These are phyloP conservation scores for Sporormia fimetaria DNA, from an alignment of 495 filamentous ascomycete species.

Conservation along the genomic window DNA sequence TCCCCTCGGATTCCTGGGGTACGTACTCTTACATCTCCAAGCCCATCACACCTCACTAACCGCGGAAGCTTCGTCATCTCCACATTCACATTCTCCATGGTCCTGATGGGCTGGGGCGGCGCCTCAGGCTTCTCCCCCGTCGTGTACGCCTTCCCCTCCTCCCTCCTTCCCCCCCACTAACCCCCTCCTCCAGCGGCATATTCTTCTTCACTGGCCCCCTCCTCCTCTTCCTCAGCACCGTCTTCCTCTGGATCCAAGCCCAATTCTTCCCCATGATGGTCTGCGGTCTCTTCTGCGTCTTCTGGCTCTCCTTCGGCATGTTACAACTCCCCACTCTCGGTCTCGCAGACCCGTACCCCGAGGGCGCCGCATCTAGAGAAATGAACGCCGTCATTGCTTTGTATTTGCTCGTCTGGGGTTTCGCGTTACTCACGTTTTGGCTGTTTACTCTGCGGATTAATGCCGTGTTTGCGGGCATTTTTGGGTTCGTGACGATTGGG, in stretches of 20 bases:
- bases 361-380: slow-evolving; percentile 35
- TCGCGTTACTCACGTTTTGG: slow-evolving; percentile 45
- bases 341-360: slow-evolving; percentile 38
- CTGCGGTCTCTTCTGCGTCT: slow-evolving; percentile 45
- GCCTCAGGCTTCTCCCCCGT: slow-evolving; percentile 39
- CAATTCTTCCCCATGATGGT: slow-evolving; percentile 49
- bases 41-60: neutral
- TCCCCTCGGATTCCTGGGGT: slow-evolving; percentile 41
- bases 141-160: slow-evolving; percentile 22
- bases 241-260: slow-evolving; percentile 43
- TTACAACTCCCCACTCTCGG: slow-evolving; percentile 42
- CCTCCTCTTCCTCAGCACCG: slow-evolving; percentile 38
- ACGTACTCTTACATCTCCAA: neutral
- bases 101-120: slow-evolving; percentile 47
- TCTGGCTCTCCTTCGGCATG: slow-evolving; percentile 45
- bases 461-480: slow-evolving; percentile 42
- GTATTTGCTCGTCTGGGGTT: slow-evolving; percentile 46
- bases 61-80: slow-evolving; percentile 37
- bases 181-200: slow-evolving; percentile 35
- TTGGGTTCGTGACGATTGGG: slow-evolving; percentile 39
- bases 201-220: slow-evolving; percentile 46
- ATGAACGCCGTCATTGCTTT: slow-evolving; percentile 41
- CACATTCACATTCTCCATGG: slow-evolving; percentile 32
- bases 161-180: neutral
- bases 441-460: slow-evolving; percentile 46